phyloP scores from a whole-genome alignment of 2,329 filamentous ascomycete genomes.

The Colletotrichum aenigma region DNA sequence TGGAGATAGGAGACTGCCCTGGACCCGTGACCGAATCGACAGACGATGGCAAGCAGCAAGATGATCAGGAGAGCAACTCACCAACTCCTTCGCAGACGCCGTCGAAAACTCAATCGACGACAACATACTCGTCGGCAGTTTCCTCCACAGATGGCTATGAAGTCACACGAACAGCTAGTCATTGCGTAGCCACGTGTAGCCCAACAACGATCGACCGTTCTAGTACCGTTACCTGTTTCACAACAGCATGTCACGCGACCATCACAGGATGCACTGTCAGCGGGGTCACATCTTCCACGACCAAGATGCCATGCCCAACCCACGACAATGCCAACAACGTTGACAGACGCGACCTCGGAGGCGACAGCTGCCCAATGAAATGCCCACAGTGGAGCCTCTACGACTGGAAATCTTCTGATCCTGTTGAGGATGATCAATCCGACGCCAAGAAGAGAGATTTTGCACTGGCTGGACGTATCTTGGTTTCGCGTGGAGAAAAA shows the following conservation, averaged over 20 bases:
- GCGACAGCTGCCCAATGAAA: accelerated
- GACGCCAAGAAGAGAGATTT: neutral
- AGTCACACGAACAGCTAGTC: neutral
- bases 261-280: neutral
- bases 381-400: neutral
- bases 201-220: neutral
- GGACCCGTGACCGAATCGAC: neutral
- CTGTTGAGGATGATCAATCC: neutral
- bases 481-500: accelerated
- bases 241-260: neutral
- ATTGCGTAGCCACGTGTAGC: neutral
- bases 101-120: accelerated
- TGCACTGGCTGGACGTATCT: neutral
- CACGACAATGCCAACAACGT: accelerated
- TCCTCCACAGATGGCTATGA: neutral
- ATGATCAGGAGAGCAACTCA: neutral
- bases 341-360: accelerated
- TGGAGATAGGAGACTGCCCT: neutral
- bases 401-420: accelerated
- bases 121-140: neutral
- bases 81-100: accelerated
- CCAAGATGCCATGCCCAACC: neutral
- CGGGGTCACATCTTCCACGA: neutral
- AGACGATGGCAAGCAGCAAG: accelerated
- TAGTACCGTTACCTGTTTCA: neutral